These are phyloP conservation scores for Cyberlindnera maclurae DNA, from an alignment of 805 yeast species.

Conservation along the genomic window DNA sequence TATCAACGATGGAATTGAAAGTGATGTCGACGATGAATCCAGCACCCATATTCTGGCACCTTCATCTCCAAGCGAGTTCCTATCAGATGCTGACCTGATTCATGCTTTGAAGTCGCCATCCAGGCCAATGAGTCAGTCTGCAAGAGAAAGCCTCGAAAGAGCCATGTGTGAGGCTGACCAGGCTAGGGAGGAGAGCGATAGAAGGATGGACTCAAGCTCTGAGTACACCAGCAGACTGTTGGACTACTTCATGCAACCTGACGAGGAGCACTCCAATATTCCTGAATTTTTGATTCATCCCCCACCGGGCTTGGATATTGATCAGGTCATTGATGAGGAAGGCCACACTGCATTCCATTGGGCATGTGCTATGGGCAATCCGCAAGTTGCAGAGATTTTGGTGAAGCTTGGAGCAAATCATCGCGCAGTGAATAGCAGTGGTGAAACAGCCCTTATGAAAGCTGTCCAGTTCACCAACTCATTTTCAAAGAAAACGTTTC, in stretches of 20 bases:
- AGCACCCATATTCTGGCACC: conserved; percentile 17
- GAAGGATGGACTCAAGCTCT: conserved; percentile 28
- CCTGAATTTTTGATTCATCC: conserved; percentile 64
- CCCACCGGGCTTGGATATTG: conserved; percentile 59
- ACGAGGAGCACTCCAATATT: conserved; percentile 39
- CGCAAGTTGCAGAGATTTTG: conserved; percentile 68
- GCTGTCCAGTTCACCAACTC: conserved; percentile 85
- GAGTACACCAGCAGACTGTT: conserved; percentile 40
- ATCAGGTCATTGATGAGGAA: conserved; percentile 83
- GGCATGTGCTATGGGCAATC: conserved; percentile 94
- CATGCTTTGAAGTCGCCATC: conserved; percentile 31
- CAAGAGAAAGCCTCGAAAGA: conserved; percentile 21
- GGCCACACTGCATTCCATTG: conserved; percentile 94
- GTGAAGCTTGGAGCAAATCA: conserved; percentile 71
- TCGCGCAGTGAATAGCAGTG: conserved; percentile 51
- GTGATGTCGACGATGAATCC: conserved; percentile 17
- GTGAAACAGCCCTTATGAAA: conserved; percentile 84
- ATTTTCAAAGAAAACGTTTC: conserved; percentile 72
- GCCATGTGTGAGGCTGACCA: conserved; percentile 14
- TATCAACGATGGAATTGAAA: conserved; percentile 19
- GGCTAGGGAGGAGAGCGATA: conserved; percentile 7
- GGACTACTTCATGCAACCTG: conserved; percentile 50
- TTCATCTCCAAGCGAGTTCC: conserved; percentile 47
- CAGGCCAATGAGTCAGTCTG: conserved; percentile 11
- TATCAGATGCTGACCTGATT: conserved; percentile 46